A percentile compares a stretch with the other conserved stretches of the same genome.
These are phyloP conservation scores for Candida piceae DNA, from an alignment of 805 yeast species.

Conservation along the genomic window DNA sequence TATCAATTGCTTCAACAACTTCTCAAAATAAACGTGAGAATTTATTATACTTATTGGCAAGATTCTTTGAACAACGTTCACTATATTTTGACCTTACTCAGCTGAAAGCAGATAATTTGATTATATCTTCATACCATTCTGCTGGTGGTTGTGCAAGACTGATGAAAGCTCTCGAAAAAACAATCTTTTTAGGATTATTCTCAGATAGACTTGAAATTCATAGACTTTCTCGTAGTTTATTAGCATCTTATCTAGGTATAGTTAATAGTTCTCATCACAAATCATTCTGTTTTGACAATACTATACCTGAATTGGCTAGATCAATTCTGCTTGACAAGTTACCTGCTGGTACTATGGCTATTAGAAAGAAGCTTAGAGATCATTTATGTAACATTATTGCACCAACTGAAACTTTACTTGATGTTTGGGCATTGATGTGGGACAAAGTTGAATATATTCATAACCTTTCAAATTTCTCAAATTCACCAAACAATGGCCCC, in stretches of 20 bases:
- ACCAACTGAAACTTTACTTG: conserved; percentile 37
- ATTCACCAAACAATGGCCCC: conserved; percentile 6
- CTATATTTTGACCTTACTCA: conserved; percentile 16
- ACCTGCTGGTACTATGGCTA: conserved; percentile 67
- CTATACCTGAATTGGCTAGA: conserved; percentile 35
- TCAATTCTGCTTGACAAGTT: conserved; percentile 51
- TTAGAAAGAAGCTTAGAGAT: conserved; percentile 61
- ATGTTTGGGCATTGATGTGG: conserved; percentile 42
- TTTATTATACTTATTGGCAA: conserved; percentile 34
- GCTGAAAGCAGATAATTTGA: background rate
- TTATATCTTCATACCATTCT: conserved; percentile 13
- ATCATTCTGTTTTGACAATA: conserved; percentile 19
- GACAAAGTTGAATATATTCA: conserved; percentile 21
- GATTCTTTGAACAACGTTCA: conserved; percentile 32
- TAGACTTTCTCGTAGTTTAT: conserved; percentile 39
- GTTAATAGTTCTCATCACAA: conserved; percentile 18
- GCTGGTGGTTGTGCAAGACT: conserved; percentile 28
- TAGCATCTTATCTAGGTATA: conserved; percentile 24
- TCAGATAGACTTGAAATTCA: conserved; percentile 48
- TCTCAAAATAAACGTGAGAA: conserved; percentile 23
- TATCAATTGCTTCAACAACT: conserved; percentile 22
- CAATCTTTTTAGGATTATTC: conserved; percentile 46
- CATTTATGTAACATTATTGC: conserved; percentile 25
- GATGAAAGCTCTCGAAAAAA: conserved; percentile 43
- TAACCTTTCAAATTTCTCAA: conserved; percentile 3